Evolutionary conservation across 2,329 filamentous ascomycete species (phyloP).

Genomic region (Botrytis paeoniae): DNA sequence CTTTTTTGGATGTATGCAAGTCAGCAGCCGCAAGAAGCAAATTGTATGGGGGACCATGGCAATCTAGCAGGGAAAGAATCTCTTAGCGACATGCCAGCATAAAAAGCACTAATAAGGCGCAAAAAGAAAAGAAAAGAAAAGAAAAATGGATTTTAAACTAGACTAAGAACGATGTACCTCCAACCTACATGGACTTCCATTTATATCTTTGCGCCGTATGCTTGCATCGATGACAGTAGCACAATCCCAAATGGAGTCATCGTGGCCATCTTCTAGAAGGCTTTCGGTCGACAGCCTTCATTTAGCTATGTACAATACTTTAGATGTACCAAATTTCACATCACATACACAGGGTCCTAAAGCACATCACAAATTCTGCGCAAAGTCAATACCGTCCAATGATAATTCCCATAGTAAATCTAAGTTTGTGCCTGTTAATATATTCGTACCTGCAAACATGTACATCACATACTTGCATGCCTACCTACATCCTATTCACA

Average conservation of each 20-base stretch:
- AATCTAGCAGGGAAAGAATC: background rate
- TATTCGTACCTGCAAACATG: background rate
- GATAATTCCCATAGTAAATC: background rate
- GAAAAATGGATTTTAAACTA: background rate
- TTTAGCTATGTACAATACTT: background rate
- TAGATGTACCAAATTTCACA: background rate
- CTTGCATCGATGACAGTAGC: background rate
- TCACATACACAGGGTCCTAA: background rate
- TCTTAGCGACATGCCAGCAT: background rate
- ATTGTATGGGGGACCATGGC: background rate
- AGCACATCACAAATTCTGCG: background rate
- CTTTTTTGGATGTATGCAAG: constrained; percentile 10
- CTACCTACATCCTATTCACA: background rate
- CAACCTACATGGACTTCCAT: constrained; percentile 7
- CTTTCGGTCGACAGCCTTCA: background rate
- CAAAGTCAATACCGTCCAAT: background rate
- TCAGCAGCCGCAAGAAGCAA: constrained; percentile 10
- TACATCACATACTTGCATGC: background rate
- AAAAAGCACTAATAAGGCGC: background rate
- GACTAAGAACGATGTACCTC: background rate
- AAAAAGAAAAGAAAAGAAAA: background rate
- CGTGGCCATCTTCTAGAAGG: constrained; percentile 5
- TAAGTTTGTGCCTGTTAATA: background rate
- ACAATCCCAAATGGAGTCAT: background rate
- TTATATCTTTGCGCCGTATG: background rate